These are phyloP conservation scores for Globisporangium nunn DNA, from an alignment of 352 stramenopile genomes.

Conservation along the genomic window DNA sequence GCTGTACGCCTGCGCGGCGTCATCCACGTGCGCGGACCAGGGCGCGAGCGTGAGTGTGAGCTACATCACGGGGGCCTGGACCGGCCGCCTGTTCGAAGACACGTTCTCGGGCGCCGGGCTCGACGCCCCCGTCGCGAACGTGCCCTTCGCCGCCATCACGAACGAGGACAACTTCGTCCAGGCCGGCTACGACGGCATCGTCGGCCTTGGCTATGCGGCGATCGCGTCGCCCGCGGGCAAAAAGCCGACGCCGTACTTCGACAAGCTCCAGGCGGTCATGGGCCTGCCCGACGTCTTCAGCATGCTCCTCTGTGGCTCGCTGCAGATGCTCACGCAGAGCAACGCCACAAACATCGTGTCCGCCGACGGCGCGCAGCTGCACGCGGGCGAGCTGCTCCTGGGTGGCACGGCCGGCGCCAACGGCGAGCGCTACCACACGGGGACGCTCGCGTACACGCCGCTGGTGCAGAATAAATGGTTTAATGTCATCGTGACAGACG, in stretches of 20 bases:
- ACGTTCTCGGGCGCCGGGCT: conserved; percentile 57
- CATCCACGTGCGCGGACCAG: conserved; percentile 44
- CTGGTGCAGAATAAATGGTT: conserved; percentile 74
- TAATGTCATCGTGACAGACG: conserved; percentile 70
- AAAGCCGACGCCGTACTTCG: conserved; percentile 54
- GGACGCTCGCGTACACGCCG: conserved; percentile 62
- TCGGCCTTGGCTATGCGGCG: conserved; percentile 51
- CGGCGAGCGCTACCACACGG: conserved; percentile 47
- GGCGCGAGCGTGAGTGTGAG: conserved; percentile 42
- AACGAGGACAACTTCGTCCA: conserved; percentile 62
- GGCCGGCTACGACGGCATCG: conserved; percentile 66
- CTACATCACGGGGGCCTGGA: conserved; percentile 77
- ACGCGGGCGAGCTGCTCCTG: conserved; percentile 55
- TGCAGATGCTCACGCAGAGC: conserved; percentile 49
- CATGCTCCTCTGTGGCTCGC: conserved; percentile 65
- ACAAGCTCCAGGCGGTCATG: conserved; percentile 29
- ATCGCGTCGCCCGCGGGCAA: conserved; percentile 50
- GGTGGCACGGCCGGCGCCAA: conserved; percentile 40
- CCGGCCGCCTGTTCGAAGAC: conserved; percentile 51
- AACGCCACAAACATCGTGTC: conserved; percentile 19
- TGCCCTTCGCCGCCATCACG: conserved; percentile 59
- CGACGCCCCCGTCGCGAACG: conserved; percentile 23
- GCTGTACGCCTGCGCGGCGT: conserved; percentile 62
- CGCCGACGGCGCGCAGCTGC: conserved; percentile 29
- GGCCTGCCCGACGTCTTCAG: conserved; percentile 54